Percentiles rank a stretch among this genome's conserved stretches.
phyloP scores from a whole-genome alignment of 1,139 yeast species.

The Pichia sp. region DNA sequence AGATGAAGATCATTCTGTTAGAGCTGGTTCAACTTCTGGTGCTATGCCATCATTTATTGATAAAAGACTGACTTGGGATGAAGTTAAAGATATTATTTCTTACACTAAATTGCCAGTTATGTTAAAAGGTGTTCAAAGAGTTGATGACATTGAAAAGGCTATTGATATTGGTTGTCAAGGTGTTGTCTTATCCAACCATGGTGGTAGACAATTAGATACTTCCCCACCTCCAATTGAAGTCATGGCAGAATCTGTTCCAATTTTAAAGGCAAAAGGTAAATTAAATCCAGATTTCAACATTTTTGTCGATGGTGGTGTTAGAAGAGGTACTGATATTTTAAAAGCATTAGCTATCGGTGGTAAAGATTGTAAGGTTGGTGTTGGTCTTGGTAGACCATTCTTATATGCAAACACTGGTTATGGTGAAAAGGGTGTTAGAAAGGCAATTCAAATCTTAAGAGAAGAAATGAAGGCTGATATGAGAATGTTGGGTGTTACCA shows the following conservation, averaged over 20 bases:
- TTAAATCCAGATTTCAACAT: conserved; percentile 34
- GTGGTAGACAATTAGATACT: conserved; percentile 50
- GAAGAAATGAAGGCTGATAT: conserved; percentile 42
- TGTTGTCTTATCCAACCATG: conserved; percentile 49
- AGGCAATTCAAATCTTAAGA: conserved; percentile 39
- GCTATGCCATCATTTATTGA: conserved; percentile 23
- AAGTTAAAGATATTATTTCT: conserved; percentile 40
- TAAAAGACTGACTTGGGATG: conserved; percentile 27
- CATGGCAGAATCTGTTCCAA: conserved; percentile 41
- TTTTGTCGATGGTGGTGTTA: conserved; percentile 50
- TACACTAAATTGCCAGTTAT: conserved; percentile 55
- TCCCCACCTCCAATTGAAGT: conserved; percentile 45
- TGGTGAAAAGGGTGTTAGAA: conserved; percentile 45
- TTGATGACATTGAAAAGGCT: conserved; percentile 46
- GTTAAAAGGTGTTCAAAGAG: conserved; percentile 48
- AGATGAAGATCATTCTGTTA: conserved; percentile 49
- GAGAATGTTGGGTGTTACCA: conserved; percentile 43
- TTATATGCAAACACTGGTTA: conserved; percentile 45
- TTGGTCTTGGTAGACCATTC: conserved; percentile 48
- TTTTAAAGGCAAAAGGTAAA: conserved; percentile 33
- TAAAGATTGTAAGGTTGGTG: conserved; percentile 34
- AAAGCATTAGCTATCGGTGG: conserved; percentile 54
- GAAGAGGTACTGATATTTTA: conserved; percentile 48
- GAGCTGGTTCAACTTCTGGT: conserved; percentile 58
- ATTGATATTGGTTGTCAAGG: conserved; percentile 43